Evolutionary conservation across 805 yeast species (phyloP).

Genomic region (Candida wancherniae): DNA sequence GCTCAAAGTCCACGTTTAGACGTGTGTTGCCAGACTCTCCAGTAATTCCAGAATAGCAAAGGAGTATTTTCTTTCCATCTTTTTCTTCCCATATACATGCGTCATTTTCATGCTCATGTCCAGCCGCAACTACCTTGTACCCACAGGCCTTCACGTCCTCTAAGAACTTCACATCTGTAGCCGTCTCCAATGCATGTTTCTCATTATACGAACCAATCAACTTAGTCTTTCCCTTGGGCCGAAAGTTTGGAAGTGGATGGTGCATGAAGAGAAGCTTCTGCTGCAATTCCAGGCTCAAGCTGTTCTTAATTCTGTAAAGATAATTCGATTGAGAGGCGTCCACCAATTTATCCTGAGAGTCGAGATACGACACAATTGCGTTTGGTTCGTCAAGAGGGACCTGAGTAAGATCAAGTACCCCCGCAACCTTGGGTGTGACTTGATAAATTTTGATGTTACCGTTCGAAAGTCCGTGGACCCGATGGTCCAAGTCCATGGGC

Average conservation of each 20-base stretch:
- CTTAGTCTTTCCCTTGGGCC: constrained; percentile 36
- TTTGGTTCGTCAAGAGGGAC: constrained; percentile 11
- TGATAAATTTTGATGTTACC: constrained; percentile 26
- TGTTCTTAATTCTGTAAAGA: constrained; percentile 24
- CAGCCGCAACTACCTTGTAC: constrained; percentile 35
- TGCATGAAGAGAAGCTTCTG: constrained; percentile 36
- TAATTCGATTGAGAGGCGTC: constrained; percentile 32
- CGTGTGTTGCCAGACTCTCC: constrained; percentile 34
- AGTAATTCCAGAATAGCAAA: constrained; percentile 37
- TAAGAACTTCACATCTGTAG: constrained; percentile 25
- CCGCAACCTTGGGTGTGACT: constrained; percentile 3
- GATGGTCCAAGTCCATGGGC: constrained; percentile 10
- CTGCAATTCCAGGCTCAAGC: constrained; percentile 6
- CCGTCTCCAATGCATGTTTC: constrained; percentile 29
- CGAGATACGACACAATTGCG: constrained; percentile 31
- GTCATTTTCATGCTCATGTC: constrained; percentile 43
- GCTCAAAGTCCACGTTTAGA: constrained; percentile 21
- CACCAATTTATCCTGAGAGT: constrained; percentile 26
- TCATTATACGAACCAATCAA: constrained; percentile 37
- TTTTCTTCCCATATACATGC: constrained; percentile 31
- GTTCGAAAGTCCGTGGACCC: constrained; percentile 35
- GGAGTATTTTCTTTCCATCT: constrained; percentile 24
- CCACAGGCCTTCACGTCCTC: constrained; percentile 33
- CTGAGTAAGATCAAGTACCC: constrained; percentile 5
- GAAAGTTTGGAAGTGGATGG: constrained; percentile 38